Conservation (phyloP, 2,329 filamentous ascomycete species). For the Blastomyces gilchristii region DNA sequence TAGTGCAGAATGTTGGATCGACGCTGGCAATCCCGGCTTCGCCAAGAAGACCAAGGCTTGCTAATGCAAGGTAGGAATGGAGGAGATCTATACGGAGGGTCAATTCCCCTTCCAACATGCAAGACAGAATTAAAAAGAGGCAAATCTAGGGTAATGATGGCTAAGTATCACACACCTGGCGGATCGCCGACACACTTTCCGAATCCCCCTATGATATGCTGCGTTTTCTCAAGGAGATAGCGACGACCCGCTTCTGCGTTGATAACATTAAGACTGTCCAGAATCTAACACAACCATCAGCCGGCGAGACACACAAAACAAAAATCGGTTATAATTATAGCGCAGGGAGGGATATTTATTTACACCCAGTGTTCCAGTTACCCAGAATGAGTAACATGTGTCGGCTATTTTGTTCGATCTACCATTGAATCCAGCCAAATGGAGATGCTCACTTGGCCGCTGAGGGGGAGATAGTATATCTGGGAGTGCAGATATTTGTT, state of each 20-base stretch:
- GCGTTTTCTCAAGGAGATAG: constrained; percentile 75
- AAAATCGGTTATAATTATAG: neutral
- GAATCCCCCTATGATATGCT: constrained; percentile 77
- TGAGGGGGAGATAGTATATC: constrained; percentile 15
- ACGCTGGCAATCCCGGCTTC: constrained; percentile 60
- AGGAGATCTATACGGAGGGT: constrained; percentile 55
- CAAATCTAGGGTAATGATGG: constrained; percentile 19
- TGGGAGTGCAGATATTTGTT: constrained; percentile 23
- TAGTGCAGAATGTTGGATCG: constrained; percentile 68
- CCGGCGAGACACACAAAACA: neutral
- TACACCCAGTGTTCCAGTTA: constrained; percentile 52
- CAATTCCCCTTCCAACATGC: constrained; percentile 21
- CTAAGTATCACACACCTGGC: constrained; percentile 44
- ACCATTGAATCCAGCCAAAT: constrained; percentile 72
- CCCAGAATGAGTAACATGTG: constrained; percentile 96
- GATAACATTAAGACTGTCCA: constrained; percentile 50
- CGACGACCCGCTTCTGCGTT: constrained; percentile 52
- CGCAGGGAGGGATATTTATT: constrained; percentile 9
- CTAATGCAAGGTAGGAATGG: constrained; percentile 80
- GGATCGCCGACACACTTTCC: constrained; percentile 58
- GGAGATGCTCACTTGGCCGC: constrained; percentile 24
- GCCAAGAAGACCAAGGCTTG: constrained; percentile 62
- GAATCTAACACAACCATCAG: constrained; percentile 39
- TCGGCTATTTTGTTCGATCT: constrained; percentile 84
- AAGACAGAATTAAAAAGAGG: constrained; percentile 20